phyloP scores from a whole-genome alignment of 2,329 filamentous ascomycete genomes.

The Botrytis tulipae region DNA sequence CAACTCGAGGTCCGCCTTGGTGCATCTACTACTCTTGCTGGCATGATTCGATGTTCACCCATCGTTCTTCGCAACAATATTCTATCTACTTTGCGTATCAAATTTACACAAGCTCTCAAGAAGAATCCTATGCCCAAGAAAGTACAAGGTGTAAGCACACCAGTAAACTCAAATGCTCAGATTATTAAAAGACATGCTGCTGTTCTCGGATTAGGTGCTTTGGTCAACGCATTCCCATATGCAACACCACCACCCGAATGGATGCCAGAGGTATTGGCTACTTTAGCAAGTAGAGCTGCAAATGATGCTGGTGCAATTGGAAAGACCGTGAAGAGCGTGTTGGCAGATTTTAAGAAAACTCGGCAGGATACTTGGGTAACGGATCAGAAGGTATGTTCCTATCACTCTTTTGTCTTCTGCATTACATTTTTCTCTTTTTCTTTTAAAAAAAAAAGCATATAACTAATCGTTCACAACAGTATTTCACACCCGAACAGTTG shows the following conservation, averaged over 20 bases:
- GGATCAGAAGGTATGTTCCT: slow-evolving; percentile 80
- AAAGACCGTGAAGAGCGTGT: slow-evolving; percentile 88
- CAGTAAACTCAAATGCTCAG: slow-evolving; percentile 69
- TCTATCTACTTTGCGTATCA: slow-evolving; percentile 70
- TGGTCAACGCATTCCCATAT: slow-evolving; percentile 96
- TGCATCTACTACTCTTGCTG: slow-evolving; percentile 87
- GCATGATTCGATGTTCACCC: slow-evolving; percentile 97
- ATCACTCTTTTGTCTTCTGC: background rate
- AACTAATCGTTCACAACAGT: slow-evolving; percentile 44
- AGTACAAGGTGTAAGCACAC: slow-evolving; percentile 64
- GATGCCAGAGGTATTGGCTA: slow-evolving; percentile 91
- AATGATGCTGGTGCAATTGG: slow-evolving; percentile 89
- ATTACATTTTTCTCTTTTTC: background rate
- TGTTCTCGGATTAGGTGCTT: slow-evolving; percentile 82
- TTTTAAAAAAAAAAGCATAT: background rate
- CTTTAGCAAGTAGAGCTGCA: slow-evolving; percentile 79
- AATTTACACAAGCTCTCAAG: slow-evolving; percentile 75
- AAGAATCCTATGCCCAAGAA: slow-evolving; percentile 87
- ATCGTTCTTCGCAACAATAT: slow-evolving; percentile 73
- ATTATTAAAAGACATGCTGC: slow-evolving; percentile 84
- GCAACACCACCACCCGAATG: slow-evolving; percentile 86
- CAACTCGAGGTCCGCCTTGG: slow-evolving; percentile 94
- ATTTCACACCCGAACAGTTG: slow-evolving; percentile 87
- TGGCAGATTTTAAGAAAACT: slow-evolving; percentile 99
- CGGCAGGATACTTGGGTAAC: slow-evolving; percentile 98